A percentile compares a stretch with the other conserved stretches of the same genome.
Evolutionary conservation across 2,329 filamentous ascomycete genomes (phyloP).

Genomic region (Arthroderma uncinatum): DNA sequence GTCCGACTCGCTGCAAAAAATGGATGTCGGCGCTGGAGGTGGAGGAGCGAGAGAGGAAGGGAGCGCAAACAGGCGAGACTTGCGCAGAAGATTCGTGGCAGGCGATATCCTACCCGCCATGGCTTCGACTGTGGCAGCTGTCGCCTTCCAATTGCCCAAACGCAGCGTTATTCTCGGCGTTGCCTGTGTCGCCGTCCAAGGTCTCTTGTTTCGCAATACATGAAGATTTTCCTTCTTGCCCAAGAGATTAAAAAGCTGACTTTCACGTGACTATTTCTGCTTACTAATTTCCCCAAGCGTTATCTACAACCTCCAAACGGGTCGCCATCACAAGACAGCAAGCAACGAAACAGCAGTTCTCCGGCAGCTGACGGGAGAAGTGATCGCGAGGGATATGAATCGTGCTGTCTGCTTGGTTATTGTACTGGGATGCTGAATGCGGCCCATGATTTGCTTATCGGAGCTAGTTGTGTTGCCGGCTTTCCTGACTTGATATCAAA

Average conservation of each 20-base stretch:
- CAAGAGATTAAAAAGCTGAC: background rate
- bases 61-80: conserved; percentile 81
- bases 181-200: no score
- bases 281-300: background rate
- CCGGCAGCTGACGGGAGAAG: background rate
- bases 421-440: background rate
- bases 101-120: conserved; percentile 42
- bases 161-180: no score
- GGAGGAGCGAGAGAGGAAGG: conserved; percentile 62
- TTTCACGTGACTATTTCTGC: background rate
- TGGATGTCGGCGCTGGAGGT: conserved; percentile 39
- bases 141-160: background rate
- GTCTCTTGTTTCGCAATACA: no score
- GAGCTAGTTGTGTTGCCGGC: conserved; percentile 1
- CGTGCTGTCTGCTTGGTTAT: background rate
- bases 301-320: background rate
- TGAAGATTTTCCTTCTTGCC: background rate
- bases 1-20: conserved; percentile 49
- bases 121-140: background rate
- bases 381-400: background rate
- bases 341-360: background rate
- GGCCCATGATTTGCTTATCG: background rate
- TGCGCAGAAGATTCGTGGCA: conserved; percentile 60
- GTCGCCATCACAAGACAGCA: background rate
- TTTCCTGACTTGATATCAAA: conserved; percentile 12